Percentiles rank a stretch among this genome's conserved stretches.
phyloP scores from a whole-genome alignment of 441 rosid genomes.

The Adansonia gregorii region DNA sequence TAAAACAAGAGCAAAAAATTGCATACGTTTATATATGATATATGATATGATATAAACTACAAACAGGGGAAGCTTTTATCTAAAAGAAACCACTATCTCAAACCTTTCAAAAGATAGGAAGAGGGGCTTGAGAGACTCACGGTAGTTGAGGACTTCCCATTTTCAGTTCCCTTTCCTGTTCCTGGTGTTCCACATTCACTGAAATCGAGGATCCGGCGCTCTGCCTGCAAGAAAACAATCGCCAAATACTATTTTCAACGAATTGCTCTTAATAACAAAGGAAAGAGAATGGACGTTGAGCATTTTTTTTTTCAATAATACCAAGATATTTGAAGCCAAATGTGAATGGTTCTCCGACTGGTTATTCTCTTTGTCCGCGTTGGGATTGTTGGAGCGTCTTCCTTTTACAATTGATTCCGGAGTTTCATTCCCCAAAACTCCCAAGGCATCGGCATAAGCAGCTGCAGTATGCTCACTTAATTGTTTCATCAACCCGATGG shows the following conservation, averaged over 20 bases:
- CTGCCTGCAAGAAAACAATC: constrained; percentile 49
- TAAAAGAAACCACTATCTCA: constrained; percentile 57
- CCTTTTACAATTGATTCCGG: constrained; percentile 60
- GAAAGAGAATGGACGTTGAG: not conserved
- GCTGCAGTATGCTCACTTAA: constrained; percentile 83
- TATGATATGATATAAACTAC: constrained; percentile 29
- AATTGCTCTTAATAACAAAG: not conserved
- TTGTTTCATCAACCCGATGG: constrained; percentile 90
- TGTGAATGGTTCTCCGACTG: constrained; percentile 48
- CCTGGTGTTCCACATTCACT: constrained; percentile 89
- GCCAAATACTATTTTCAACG: not conserved
- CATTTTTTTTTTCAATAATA: constrained; percentile 30
- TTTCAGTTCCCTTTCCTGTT: constrained; percentile 60
- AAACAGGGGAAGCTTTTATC: constrained; percentile 31
- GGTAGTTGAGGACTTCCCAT: constrained; percentile 42
- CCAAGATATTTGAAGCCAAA: constrained; percentile 50
- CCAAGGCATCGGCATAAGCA: constrained; percentile 88
- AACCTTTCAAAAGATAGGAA: constrained; percentile 76
- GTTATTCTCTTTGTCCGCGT: constrained; percentile 46
- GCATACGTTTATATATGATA: constrained; percentile 19
- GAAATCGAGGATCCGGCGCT: constrained; percentile 84
- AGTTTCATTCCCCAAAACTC: constrained; percentile 80
- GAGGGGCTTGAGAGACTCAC: constrained; percentile 59
- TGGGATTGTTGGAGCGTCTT: constrained; percentile 38
- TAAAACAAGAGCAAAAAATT: not conserved